Conservation (phyloP, 177 flowering plant species). For the Vitis hybrid region DNA sequence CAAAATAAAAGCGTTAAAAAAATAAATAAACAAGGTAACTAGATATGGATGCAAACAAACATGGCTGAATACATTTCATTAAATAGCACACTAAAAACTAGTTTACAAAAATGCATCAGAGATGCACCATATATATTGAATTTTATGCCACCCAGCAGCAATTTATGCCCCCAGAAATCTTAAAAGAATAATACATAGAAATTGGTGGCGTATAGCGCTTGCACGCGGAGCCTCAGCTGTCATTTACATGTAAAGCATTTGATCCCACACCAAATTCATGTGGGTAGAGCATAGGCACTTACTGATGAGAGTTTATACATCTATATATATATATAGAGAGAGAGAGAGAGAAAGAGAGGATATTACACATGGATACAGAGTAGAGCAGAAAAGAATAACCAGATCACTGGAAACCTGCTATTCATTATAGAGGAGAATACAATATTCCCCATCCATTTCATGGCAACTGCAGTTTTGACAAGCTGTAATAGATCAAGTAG, state of each 20-base stretch:
- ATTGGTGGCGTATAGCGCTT: slow-evolving; percentile 12
- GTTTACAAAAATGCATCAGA: slow-evolving; percentile 10
- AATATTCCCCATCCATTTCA: not conserved
- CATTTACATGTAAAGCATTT: slow-evolving; percentile 13
- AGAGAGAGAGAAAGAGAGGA: not conserved
- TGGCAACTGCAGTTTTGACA: not conserved
- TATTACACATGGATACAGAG: slow-evolving; percentile 12
- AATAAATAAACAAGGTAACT: too few species aligned
- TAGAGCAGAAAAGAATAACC: slow-evolving; percentile 12
- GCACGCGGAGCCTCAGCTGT: slow-evolving; percentile 17
- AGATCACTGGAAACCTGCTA: not conserved
- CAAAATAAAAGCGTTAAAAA: too few species aligned
- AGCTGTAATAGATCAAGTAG: not conserved
- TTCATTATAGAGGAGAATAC: not conserved
- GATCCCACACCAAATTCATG: not conserved
- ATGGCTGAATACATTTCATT: not conserved
- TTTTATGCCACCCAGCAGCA: slow-evolving; percentile 3
- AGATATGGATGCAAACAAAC: not conserved
- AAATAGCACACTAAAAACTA: not conserved
- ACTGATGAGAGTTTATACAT: not conserved
- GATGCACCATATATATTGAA: not conserved
- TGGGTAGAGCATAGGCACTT: not conserved
- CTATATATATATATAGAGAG: not conserved
- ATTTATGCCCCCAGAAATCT: slow-evolving; percentile 17
- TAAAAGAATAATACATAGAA: slow-evolving; percentile 3